Evolutionary conservation across 305 asterid genomes (phyloP), one percentile per base, ranked within the genome.

Genomic region (Fraxinus platypoda): DNA sequence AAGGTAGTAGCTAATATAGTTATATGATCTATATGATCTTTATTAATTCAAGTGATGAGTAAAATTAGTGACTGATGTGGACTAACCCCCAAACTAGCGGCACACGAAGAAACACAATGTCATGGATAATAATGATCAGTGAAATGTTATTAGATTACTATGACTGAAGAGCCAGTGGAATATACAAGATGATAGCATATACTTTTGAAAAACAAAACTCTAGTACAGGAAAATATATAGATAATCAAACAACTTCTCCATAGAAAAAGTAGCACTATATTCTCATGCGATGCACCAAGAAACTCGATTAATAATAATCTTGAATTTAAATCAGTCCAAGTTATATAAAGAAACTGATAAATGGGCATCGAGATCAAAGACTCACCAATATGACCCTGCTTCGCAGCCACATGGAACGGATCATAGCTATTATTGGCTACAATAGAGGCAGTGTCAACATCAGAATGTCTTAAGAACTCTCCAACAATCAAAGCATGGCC

Each of bases 321-420:
- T 49, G 21, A 49, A 4, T 15, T 49, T 49, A 46, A 12, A 46
- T 46, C n/a, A 15, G 26, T 57, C 68, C 12, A 57, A 19, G 7
- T 57, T 7, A 49, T 6, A 57, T 57, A 57, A 21, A 57, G 12
- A 19, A 21, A 25, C n/a, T 43, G 33, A 19, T 25, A 21, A 78
- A 77, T 38, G 76, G 66, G 21, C 74, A 80, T 62, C 28, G 43
- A 78, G 30, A 28, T 54, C 79, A 31, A 78, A 17, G 34, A 70
- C 86, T 84, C 72, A 89, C 92, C 92, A 6, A 85, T 79, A 82
- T 87, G 88, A 17, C 92, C 92, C 76, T 87, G 89, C 82, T 84
- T 87, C 4, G 90, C 84, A 19, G 90, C 92, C 15, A 89, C 81
- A 81, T 89, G 92, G 82, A 89, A 87, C 64, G 90, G 84, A 82